phyloP scores from a whole-genome alignment of 176 grass and related monocot genomes.

The Thinopyrum elongatum region DNA sequence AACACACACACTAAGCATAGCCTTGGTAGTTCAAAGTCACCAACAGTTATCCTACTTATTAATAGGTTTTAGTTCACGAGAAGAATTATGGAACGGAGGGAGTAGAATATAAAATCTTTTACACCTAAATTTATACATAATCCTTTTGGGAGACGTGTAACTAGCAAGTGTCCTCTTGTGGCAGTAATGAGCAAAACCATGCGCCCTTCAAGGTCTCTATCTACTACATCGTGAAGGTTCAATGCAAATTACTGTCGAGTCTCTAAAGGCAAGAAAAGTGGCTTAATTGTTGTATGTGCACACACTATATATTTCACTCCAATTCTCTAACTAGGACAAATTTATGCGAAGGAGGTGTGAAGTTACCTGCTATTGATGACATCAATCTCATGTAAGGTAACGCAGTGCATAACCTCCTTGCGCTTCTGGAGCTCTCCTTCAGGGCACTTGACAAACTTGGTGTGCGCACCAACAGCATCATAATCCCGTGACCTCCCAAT shows the following conservation, averaged over 20 bases:
- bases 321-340: background rate
- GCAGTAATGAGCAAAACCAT: background rate
- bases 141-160: background rate
- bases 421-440: constrained; percentile 97
- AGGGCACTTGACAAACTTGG: constrained; percentile 90
- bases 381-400: constrained; percentile 95
- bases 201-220: background rate
- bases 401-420: constrained; percentile 96
- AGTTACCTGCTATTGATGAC: constrained; percentile 94
- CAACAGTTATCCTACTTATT: background rate
- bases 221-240: background rate
- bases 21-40: background rate
- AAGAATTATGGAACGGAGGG: background rate
- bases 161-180: background rate
- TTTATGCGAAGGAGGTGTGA: background rate
- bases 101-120: background rate
- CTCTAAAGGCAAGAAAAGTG: background rate
- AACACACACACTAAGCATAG: background rate
- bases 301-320: background rate
- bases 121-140: background rate
- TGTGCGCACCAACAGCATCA: constrained; percentile 76
- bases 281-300: background rate
- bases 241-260: background rate
- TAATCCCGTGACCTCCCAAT: constrained; percentile 79
- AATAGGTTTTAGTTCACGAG: too few species aligned